A percentile compares a stretch with the other conserved stretches of the same genome.
Evolutionary conservation across 2,329 filamentous ascomycete species (phyloP).

Genomic region (Ophiognomonia clavigignenti-juglandacearum): DNA sequence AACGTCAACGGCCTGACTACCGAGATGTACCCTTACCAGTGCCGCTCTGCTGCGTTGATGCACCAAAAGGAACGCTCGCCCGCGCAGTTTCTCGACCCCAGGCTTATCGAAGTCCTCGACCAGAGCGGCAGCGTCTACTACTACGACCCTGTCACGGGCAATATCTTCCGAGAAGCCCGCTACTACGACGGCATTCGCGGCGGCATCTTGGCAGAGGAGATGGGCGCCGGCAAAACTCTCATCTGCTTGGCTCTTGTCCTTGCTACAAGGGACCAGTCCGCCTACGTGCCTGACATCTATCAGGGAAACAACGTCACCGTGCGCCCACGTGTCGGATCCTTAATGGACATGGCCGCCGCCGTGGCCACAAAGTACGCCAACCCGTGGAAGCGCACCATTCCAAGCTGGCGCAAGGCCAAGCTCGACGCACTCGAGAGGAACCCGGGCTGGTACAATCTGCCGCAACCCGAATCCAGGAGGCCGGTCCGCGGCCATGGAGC

Average conservation of each 20-base stretch:
- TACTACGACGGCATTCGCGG: conserved; percentile 71
- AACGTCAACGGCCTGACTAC: conserved; percentile 56
- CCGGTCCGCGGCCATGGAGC: conserved; percentile 34
- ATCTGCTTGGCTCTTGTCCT: conserved; percentile 77
- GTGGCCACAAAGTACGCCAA: conserved; percentile 60
- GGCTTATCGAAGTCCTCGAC: conserved; percentile 56
- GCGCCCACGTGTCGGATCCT: conserved; percentile 48
- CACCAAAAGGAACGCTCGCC: conserved; percentile 71
- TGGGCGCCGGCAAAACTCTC: conserved; percentile 82
- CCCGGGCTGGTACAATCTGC: conserved; percentile 54
- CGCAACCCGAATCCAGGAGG: conserved; percentile 36
- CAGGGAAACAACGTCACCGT: conserved; percentile 33
- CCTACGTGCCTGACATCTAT: conserved; percentile 60
- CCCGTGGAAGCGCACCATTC: conserved; percentile 66
- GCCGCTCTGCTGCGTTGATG: conserved; percentile 77
- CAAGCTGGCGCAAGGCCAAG: conserved; percentile 46
- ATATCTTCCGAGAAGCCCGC: conserved; percentile 59
- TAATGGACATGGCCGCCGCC: conserved; percentile 73
- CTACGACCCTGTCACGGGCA: conserved; percentile 60
- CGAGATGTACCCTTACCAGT: conserved; percentile 71
- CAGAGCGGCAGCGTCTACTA: conserved; percentile 63
- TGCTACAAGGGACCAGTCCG: conserved; percentile 66
- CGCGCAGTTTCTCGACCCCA: conserved; percentile 64
- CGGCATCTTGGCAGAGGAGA: conserved; percentile 75
- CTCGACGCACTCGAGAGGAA: conserved; percentile 52